Percentiles rank a stretch among this genome's conserved stretches.
These are phyloP conservation scores for Dryas octopetala DNA, from an alignment of 306 rosid species.

Conservation along the genomic window DNA sequence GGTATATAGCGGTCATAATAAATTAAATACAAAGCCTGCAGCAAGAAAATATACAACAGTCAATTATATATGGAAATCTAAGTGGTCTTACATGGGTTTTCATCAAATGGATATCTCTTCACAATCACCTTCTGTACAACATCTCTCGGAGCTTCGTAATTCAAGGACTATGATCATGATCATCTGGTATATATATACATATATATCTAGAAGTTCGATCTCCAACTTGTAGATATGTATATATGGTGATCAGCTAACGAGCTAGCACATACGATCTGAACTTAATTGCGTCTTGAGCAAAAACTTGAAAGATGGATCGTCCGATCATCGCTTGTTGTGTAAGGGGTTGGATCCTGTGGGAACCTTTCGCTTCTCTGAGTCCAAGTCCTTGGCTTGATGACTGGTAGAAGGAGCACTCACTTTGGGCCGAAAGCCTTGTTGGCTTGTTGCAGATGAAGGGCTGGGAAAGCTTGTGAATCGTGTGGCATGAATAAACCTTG, in stretches of 20 bases:
- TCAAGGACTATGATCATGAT: constrained; percentile 9
- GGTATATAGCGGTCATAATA: too few species aligned
- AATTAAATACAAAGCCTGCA: too few species aligned
- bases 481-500: constrained; percentile 32
- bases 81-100: constrained; percentile 20
- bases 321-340: constrained; percentile 79
- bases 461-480: constrained; percentile 38
- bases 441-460: constrained; percentile 37
- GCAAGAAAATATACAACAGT: neutral
- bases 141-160: constrained; percentile 43
- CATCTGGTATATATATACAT: neutral
- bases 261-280: constrained; percentile 9
- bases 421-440: constrained; percentile 40
- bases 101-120: constrained; percentile 1
- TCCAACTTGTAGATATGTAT: neutral
- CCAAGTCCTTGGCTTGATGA: constrained; percentile 33
- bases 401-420: constrained; percentile 26
- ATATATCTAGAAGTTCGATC: neutral
- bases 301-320: constrained; percentile 16
- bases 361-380: constrained; percentile 65
- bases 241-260: neutral
- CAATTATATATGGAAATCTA: constrained; percentile 1
- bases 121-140: constrained; percentile 58
- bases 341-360: constrained; percentile 96
- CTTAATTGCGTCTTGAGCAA: neutral